phyloP scores from a whole-genome alignment of 2,329 filamentous ascomycete genomes.

The Acrocalymma vagum region DNA sequence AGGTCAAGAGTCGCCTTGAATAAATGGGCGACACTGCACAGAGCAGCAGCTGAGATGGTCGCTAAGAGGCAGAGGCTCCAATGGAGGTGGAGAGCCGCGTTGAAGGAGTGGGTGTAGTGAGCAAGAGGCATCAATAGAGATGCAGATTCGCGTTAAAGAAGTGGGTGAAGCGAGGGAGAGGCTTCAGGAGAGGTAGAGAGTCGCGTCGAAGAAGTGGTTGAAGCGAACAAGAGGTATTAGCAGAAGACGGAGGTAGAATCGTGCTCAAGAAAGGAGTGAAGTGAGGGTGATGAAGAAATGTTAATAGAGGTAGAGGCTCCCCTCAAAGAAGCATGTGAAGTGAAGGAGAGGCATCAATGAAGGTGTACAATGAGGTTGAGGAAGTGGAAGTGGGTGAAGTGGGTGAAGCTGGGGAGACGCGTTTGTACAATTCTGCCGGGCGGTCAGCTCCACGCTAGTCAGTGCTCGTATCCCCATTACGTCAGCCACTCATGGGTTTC shows the following conservation, averaged over 20 bases:
- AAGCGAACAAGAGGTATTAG: neutral
- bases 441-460: too few relatives aligned
- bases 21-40: conserved; percentile 1
- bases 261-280: too few relatives aligned
- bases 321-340: too few relatives aligned
- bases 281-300: too few relatives aligned
- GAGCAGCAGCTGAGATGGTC: too few relatives aligned
- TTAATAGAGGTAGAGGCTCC: too few relatives aligned
- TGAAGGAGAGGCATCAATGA: too few relatives aligned
- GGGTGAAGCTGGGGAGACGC: conserved; percentile 12
- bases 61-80: conserved; percentile 4
- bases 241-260: too few relatives aligned
- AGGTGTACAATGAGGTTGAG: too few relatives aligned
- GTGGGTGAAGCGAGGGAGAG: conserved; percentile 2
- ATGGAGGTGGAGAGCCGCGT: neutral
- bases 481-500: too few relatives aligned
- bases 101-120: neutral
- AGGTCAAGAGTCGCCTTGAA: neutral
- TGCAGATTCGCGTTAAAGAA: neutral
- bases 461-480: too few relatives aligned
- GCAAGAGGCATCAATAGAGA: neutral
- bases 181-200: conserved; percentile 5
- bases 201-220: neutral
- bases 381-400: too few relatives aligned
- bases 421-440: conserved; percentile 1